Conservation (phyloP, 495 filamentous ascomycete species). For the Hyphodiscus hymeniophilus region DNA sequence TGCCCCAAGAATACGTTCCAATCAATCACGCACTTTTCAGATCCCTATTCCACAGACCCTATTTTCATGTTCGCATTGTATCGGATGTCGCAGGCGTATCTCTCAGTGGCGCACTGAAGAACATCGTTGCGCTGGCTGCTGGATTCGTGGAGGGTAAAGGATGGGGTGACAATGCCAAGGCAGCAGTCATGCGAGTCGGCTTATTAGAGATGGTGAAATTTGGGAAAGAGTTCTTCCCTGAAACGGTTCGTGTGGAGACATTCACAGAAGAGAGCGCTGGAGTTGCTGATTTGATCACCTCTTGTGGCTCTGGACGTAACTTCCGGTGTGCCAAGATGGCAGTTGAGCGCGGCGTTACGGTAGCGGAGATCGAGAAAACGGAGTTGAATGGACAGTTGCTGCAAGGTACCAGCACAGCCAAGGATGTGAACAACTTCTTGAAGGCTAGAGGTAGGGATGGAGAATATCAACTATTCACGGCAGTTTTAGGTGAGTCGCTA, state of each 20-base stretch:
- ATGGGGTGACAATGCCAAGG: slow-evolving; percentile 98
- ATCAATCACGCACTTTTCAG: slow-evolving; percentile 72
- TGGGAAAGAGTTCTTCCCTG: slow-evolving; percentile 82
- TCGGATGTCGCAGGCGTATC: slow-evolving; percentile 93
- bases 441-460: slow-evolving; percentile 65
- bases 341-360: slow-evolving; percentile 65
- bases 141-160: slow-evolving; percentile 93
- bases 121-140: slow-evolving; percentile 89
- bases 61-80: slow-evolving; percentile 93
- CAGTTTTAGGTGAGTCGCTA: slow-evolving; percentile 63
- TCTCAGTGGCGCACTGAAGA: slow-evolving; percentile 92
- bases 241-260: slow-evolving; percentile 67
- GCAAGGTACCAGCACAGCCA: slow-evolving; percentile 86
- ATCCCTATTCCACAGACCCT: slow-evolving; percentile 87
- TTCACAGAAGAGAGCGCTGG: slow-evolving; percentile 96
- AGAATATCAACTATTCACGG: slow-evolving; percentile 87
- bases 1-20: slow-evolving; percentile 73
- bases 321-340: slow-evolving; percentile 88
- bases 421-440: slow-evolving; percentile 84
- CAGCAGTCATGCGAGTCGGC: slow-evolving; percentile 92
- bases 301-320: slow-evolving; percentile 84
- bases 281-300: slow-evolving; percentile 93
- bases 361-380: slow-evolving; percentile 78
- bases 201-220: slow-evolving; percentile 94
- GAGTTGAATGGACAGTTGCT: slow-evolving; percentile 97